Percentiles rank a stretch among this genome's conserved stretches.
Conservation (phyloP, 148 eudicot genomes). For the Limonium bicolor region DNA sequence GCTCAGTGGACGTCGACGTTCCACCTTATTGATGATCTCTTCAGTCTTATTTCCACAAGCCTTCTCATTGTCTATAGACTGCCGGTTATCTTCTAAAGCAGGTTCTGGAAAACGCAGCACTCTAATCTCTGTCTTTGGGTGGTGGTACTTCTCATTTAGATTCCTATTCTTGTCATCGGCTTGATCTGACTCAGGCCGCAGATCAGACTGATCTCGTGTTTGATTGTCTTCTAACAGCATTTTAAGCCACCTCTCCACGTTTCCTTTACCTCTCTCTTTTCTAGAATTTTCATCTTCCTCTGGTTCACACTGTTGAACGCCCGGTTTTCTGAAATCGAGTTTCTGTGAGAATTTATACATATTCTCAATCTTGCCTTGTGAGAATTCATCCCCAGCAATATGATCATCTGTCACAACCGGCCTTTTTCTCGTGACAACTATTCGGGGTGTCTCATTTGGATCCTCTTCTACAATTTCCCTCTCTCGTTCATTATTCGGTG, state of each 20-base stretch:
- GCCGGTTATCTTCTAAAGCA: constrained; percentile 3
- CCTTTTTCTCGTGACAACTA: constrained; percentile 1
- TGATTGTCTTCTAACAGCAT: constrained; percentile 30
- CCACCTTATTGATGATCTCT: constrained; percentile 7
- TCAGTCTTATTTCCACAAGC: constrained; percentile 7
- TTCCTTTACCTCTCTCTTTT: constrained; percentile 67
- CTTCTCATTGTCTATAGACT: constrained; percentile 7
- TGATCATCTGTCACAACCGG: too few species aligned
- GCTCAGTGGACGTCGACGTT: constrained; percentile 15
- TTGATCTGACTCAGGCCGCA: constrained; percentile 9
- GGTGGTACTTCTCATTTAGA: constrained; percentile 38
- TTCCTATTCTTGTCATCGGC: constrained; percentile 17
- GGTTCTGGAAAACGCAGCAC: constrained; percentile 9
- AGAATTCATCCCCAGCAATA: too few species aligned
- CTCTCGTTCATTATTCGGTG: constrained; percentile 16
- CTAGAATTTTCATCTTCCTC: constrained; percentile 77
- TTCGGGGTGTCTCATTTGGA: too few species aligned
- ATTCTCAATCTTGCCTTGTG: too few species aligned
- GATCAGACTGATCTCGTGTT: constrained; percentile 15
- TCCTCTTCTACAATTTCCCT: constrained; percentile 18
- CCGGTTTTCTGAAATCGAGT: constrained; percentile 19
- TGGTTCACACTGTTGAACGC: constrained; percentile 14
- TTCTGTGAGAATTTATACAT: too few species aligned
- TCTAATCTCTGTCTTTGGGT: constrained; percentile 31
- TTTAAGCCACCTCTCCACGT: constrained; percentile 85